A percentile compares a stretch with the other conserved stretches of the same genome.
Conservation (phyloP, 2,329 filamentous ascomycete species). For the Colletotrichum gloeosporioides region DNA sequence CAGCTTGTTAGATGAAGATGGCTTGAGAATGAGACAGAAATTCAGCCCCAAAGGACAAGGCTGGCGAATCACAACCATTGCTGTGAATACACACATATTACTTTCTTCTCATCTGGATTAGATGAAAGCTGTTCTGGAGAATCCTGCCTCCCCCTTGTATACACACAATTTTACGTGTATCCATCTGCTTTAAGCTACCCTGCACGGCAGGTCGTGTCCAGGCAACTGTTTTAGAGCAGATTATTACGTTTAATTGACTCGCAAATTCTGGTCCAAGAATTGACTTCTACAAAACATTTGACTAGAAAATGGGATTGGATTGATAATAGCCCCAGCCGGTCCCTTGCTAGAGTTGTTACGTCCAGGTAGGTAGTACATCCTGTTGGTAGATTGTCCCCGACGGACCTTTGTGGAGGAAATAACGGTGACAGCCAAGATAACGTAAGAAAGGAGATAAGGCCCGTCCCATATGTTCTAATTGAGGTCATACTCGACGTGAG, state of each 20-base stretch:
- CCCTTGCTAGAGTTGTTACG: neutral
- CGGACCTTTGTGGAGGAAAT: neutral
- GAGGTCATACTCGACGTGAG: neutral
- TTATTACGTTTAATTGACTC: neutral
- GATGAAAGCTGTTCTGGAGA: too few species aligned
- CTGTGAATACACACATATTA: too few species aligned
- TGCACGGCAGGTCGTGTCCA: fast-evolving
- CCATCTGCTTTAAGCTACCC: neutral
- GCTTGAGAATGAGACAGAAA: too few species aligned
- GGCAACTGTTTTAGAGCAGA: neutral
- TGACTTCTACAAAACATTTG: neutral
- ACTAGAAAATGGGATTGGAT: neutral
- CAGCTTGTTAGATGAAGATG: too few species aligned
- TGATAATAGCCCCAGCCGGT: neutral
- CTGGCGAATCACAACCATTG: too few species aligned
- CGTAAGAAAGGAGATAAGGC: neutral
- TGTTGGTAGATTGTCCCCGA: neutral
- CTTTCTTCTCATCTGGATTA: too few species aligned
- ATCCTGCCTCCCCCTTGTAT: too few species aligned
- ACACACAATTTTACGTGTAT: too few species aligned
- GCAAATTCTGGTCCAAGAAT: neutral
- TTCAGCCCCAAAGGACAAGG: too few species aligned
- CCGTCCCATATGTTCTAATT: neutral
- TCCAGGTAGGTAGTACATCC: neutral
- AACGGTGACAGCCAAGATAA: neutral